Evolutionary conservation across 2,329 filamentous ascomycete species (phyloP).

Genomic region (Fusarium palustre): DNA sequence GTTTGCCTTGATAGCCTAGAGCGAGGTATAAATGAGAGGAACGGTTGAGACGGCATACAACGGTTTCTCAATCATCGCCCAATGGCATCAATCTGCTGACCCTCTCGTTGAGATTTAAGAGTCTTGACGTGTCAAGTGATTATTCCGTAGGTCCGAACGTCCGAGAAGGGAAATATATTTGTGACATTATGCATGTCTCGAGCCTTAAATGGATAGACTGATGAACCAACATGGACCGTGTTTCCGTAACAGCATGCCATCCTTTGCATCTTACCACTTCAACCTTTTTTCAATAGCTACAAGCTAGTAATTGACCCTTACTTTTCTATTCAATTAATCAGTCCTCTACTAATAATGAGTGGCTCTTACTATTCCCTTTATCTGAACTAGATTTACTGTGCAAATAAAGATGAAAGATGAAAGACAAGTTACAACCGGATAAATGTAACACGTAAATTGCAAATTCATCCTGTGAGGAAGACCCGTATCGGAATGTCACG

Average conservation of each 20-base stretch:
- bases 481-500: neutral
- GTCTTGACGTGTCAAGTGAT: neutral
- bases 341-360: too few relatives aligned
- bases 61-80: rapidly evolving
- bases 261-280: rapidly evolving
- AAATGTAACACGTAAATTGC: neutral
- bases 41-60: neutral
- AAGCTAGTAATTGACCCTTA: too few relatives aligned
- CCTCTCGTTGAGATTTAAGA: neutral
- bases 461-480: neutral
- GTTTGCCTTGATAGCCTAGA: neutral
- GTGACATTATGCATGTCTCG: neutral
- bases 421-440: too few relatives aligned
- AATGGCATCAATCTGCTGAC: neutral
- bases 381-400: too few relatives aligned
- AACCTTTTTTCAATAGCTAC: neutral
- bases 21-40: conserved; percentile 1
- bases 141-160: neutral
- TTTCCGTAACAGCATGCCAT: neutral
- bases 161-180: neutral
- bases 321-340: too few relatives aligned
- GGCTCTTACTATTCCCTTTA: too few relatives aligned
- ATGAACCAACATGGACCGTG: too few relatives aligned
- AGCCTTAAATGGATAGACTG: neutral
- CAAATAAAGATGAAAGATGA: too few relatives aligned